These are phyloP conservation scores for Aspergillus texensis DNA, from an alignment of 2,329 filamentous ascomycete genomes.

Conservation along the genomic window DNA sequence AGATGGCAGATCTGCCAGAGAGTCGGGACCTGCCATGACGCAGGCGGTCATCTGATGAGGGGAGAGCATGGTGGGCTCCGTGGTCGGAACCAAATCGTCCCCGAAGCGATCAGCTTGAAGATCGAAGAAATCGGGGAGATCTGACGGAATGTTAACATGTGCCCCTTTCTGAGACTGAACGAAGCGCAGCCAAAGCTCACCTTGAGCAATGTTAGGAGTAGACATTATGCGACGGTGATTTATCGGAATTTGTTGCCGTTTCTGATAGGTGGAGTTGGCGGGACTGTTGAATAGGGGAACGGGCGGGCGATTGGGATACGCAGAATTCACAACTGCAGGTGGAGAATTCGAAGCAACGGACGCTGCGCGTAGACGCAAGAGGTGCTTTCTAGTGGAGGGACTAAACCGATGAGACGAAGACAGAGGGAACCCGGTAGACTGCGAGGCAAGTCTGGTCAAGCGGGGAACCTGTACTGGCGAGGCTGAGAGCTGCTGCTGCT, in stretches of 20 bases:
- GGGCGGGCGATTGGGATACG: slow-evolving; percentile 39
- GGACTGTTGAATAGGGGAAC: slow-evolving; percentile 42
- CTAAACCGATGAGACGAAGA: slow-evolving; percentile 42
- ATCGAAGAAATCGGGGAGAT: slow-evolving; percentile 34
- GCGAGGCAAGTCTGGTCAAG: slow-evolving; percentile 42
- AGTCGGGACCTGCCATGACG: slow-evolving; percentile 52
- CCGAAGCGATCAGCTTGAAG: slow-evolving; percentile 30
- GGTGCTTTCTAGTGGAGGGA: slow-evolving; percentile 36
- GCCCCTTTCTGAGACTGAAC: too few species aligned
- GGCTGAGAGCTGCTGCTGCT: slow-evolving; percentile 37
- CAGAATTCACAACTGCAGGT: slow-evolving; percentile 27
- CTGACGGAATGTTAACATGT: slow-evolving; percentile 23
- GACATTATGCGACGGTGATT: slow-evolving; percentile 44
- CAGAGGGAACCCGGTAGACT: slow-evolving; percentile 43
- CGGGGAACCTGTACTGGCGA: slow-evolving; percentile 42
- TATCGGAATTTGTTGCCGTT: slow-evolving; percentile 29
- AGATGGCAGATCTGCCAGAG: slow-evolving; percentile 34
- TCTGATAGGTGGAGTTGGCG: slow-evolving; percentile 30
- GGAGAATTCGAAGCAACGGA: slow-evolving; percentile 44
- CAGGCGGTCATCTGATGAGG: slow-evolving; percentile 25
- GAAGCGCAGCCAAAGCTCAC: slow-evolving; percentile 38
- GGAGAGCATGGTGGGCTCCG: slow-evolving; percentile 31
- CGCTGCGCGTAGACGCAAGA: slow-evolving; percentile 38
- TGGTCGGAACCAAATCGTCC: slow-evolving; percentile 27
- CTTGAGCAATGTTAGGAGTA: slow-evolving; percentile 40